phyloP scores from a whole-genome alignment of 805 yeast genomes.

The Komagataella pastoris region DNA sequence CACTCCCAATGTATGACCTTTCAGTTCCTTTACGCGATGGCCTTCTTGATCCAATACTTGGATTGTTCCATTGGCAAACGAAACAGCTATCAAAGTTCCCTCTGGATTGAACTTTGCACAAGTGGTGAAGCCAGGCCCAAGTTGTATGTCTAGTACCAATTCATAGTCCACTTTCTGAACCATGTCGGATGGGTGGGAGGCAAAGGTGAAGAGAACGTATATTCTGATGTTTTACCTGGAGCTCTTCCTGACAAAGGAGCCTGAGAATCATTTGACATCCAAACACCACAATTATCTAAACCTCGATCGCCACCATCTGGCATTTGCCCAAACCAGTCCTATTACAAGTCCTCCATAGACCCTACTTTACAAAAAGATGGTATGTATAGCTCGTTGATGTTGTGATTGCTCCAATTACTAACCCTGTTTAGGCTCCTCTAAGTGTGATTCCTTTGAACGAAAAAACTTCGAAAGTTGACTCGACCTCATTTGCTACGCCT shows the following conservation, averaged over 20 bases:
- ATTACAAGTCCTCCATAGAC: too few species aligned
- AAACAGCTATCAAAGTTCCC: background rate
- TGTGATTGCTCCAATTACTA: background rate
- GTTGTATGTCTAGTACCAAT: background rate
- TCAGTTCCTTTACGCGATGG: conserved; percentile 9
- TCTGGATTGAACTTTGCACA: background rate
- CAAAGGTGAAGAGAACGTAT: background rate
- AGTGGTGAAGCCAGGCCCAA: background rate
- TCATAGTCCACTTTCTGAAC: background rate
- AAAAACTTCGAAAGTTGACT: conserved; percentile 32
- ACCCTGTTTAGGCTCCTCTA: conserved; percentile 8
- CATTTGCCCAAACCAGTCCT: background rate
- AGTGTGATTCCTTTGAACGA: conserved; percentile 42
- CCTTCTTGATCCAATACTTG: conserved; percentile 36
- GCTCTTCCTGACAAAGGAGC: too few species aligned
- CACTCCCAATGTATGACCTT: conserved; percentile 59
- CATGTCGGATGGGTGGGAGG: background rate
- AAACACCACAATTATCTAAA: background rate
- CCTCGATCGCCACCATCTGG: background rate
- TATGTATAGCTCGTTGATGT: background rate
- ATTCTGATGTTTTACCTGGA: background rate
- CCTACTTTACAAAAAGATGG: background rate
- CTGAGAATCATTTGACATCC: background rate
- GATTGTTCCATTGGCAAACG: conserved; percentile 19
- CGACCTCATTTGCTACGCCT: conserved; percentile 35